Conservation (phyloP, 2,329 filamentous ascomycete species). For the Colletotrichum agaves region DNA sequence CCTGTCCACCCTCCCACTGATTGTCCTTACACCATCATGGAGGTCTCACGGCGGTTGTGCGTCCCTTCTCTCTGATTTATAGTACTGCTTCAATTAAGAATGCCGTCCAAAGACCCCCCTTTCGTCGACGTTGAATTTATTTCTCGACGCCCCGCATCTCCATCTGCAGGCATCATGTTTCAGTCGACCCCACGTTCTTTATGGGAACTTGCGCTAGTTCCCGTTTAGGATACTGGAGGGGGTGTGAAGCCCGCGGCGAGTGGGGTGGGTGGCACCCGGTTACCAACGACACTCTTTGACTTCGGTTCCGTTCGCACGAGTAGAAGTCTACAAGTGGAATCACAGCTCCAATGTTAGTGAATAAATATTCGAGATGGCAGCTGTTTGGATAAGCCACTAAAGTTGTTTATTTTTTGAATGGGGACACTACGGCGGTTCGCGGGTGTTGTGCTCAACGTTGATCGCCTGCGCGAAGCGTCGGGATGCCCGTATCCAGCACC, state of each 20-base stretch:
- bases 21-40: neutral
- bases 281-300: conserved; percentile 27
- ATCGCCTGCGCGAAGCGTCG: conserved; percentile 3
- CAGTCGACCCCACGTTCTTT: conserved; percentile 25
- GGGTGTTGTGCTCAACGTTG: neutral
- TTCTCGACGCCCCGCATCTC: conserved; percentile 34
- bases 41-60: neutral
- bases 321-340: conserved; percentile 12
- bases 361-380: neutral
- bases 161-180: conserved; percentile 37
- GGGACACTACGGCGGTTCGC: neutral
- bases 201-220: conserved; percentile 37
- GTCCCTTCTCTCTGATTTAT: neutral
- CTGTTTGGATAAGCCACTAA: conserved; percentile 3
- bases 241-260: conserved; percentile 33
- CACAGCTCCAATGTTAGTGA: conserved; percentile 9
- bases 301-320: conserved; percentile 18
- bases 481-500: neutral
- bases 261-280: conserved; percentile 29
- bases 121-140: conserved; percentile 33
- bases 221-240: conserved; percentile 34
- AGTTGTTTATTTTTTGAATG: neutral
- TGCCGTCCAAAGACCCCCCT: conserved; percentile 27
- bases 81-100: neutral
- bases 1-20: conserved; percentile 23